These are phyloP conservation scores for Vitis hybrid DNA, from an alignment of 177 flowering plant genomes.

Conservation along the genomic window DNA sequence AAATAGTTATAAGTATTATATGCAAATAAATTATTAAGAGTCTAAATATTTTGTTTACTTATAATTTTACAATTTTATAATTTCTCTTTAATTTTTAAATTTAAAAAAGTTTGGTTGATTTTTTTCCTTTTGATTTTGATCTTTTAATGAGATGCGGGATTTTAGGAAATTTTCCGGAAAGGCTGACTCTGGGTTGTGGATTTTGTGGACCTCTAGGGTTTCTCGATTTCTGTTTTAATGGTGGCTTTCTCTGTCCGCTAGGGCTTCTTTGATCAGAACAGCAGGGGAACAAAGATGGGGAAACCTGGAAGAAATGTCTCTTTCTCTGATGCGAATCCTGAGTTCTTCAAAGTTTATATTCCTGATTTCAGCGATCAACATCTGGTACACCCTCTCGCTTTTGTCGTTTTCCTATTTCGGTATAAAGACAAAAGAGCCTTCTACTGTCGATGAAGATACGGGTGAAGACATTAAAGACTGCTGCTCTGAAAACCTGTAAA, in stretches of 20 bases:
- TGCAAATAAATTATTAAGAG: no score
- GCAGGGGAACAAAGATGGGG: background rate
- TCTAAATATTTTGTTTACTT: no score
- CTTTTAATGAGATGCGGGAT: no score
- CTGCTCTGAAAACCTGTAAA: background rate
- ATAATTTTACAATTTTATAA: no score
- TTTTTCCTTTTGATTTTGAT: no score
- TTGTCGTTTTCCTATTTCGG: background rate
- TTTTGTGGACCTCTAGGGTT: background rate
- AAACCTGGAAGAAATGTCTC: background rate
- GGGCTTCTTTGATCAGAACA: background rate
- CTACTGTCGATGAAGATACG: background rate
- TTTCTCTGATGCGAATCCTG: conserved; percentile 3
- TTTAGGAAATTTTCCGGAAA: background rate
- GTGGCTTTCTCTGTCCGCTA: background rate
- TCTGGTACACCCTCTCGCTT: conserved; percentile 19
- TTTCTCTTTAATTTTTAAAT: no score
- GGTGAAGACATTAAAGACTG: background rate
- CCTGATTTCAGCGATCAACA: conserved; percentile 18
- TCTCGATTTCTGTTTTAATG: no score
- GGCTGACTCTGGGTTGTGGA: background rate
- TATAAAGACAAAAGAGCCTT: background rate
- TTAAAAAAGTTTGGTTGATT: no score
- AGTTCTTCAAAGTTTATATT: conserved; percentile 30
- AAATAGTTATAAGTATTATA: no score